Conservation (phyloP, 1,284 basidiomycete genomes). For the Cutaneotrichosporon arboriforme region DNA sequence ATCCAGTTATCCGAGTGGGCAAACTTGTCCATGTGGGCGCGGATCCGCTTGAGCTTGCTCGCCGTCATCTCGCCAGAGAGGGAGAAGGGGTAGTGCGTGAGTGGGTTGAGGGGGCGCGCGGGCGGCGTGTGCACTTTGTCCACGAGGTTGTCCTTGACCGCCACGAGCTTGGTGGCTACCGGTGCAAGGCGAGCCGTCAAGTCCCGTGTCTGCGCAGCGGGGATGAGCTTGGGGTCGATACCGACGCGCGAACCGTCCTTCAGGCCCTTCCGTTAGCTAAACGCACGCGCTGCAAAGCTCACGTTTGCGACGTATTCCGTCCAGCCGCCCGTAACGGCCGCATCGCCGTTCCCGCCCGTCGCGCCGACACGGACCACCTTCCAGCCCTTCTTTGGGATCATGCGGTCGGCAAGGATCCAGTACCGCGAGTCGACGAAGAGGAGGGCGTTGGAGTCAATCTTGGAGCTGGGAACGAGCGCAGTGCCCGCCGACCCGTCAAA, state of each 20-base stretch:
- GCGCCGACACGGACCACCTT: conserved; percentile 63
- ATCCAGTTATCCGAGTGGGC: conserved; percentile 35
- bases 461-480: conserved; percentile 65
- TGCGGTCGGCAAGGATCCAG: conserved; percentile 73
- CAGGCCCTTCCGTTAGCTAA: conserved; percentile 49
- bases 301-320: conserved; percentile 66
- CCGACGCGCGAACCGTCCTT: conserved; percentile 62
- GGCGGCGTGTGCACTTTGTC: conserved; percentile 77
- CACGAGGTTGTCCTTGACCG: conserved; percentile 63
- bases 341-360: conserved; percentile 46
- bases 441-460: conserved; percentile 51
- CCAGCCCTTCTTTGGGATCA: conserved; percentile 71
- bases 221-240: conserved; percentile 81
- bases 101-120: conserved; percentile 58
- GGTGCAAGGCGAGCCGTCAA: conserved; percentile 27
- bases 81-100: conserved; percentile 68
- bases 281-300: background rate
- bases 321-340: conserved; percentile 60
- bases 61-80: conserved; percentile 59
- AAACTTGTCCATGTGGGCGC: conserved; percentile 33
- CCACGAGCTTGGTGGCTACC: conserved; percentile 59
- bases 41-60: conserved; percentile 33
- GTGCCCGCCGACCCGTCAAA: conserved; percentile 82
- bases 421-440: conserved; percentile 84
- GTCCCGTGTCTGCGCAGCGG: conserved; percentile 36